Evolutionary conservation across 495 filamentous ascomycete species (phyloP).

Genomic region (Zalerion maritima): DNA sequence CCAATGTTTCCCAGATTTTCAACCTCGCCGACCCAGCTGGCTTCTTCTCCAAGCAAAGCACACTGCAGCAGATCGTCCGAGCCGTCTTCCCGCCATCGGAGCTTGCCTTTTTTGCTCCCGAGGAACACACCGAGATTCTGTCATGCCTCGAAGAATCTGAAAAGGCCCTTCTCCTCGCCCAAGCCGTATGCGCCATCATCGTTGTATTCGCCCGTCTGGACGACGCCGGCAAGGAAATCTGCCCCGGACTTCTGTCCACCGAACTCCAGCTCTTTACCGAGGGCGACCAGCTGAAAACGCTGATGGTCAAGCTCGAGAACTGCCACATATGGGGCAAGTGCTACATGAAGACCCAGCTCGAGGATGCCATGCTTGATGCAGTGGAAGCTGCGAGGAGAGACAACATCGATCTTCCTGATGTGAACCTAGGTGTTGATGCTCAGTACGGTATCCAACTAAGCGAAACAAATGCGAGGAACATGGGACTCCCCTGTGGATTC

Average conservation of each 20-base stretch:
- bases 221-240: constrained; percentile 3
- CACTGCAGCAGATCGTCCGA: constrained; percentile 9
- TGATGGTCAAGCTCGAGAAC: constrained; percentile 12
- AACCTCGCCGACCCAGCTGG: constrained; percentile 11
- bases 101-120: constrained; percentile 15
- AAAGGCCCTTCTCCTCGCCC: constrained; percentile 11
- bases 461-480: constrained; percentile 14
- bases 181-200: constrained; percentile 17
- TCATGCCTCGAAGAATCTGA: constrained; percentile 14
- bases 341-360: constrained; percentile 11
- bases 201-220: constrained; percentile 12
- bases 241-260: constrained; percentile 4
- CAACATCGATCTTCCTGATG: constrained; percentile 3
- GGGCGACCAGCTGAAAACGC: constrained; percentile 12
- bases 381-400: constrained; percentile 9
- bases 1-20: constrained; percentile 9
- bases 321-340: constrained; percentile 10
- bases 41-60: constrained; percentile 9
- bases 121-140: constrained; percentile 8
- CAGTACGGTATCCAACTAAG: no score
- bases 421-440: no score
- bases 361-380: constrained; percentile 9
- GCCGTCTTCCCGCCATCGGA: constrained; percentile 11
- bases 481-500: constrained; percentile 21
- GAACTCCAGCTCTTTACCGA: constrained; percentile 19